Conservation (phyloP, 2,329 filamentous ascomycete species). For the Pseudopithomyces chartarum region DNA sequence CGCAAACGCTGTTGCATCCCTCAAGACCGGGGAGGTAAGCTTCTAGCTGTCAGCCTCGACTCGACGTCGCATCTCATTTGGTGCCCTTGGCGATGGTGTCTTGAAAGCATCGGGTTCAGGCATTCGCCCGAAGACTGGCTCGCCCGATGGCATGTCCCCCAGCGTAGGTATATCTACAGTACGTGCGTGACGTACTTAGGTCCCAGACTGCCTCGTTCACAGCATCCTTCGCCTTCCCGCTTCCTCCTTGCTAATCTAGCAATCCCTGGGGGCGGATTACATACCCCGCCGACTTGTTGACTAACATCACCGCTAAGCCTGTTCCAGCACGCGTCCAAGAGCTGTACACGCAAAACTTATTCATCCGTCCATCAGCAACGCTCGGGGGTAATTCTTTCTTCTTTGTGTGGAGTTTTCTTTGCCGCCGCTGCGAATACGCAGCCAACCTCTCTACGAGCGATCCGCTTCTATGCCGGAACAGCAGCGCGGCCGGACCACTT, state of each 20-base stretch:
- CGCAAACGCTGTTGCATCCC: not conserved
- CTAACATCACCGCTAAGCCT: constrained; percentile 14
- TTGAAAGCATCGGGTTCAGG: not conserved
- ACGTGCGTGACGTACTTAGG: too few relatives aligned
- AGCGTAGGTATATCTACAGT: too few relatives aligned
- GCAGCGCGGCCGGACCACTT: constrained; percentile 23
- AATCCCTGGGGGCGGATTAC: constrained; percentile 1
- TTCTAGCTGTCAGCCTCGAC: constrained; percentile 20
- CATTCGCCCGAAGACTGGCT: not conserved
- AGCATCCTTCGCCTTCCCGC: too few relatives aligned
- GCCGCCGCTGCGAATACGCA: constrained; percentile 19
- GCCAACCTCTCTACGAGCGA: constrained; percentile 15
- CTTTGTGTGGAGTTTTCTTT: constrained; percentile 8
- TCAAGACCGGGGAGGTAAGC: constrained; percentile 2
- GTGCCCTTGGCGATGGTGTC: not conserved
- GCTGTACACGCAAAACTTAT: constrained; percentile 17
- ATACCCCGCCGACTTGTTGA: not conserved
- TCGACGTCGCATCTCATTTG: not conserved
- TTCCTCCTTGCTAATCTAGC: not conserved
- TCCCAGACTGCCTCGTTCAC: not conserved
- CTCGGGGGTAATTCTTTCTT: not conserved
- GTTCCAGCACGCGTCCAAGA: constrained; percentile 6
- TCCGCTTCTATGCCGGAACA: constrained; percentile 35
- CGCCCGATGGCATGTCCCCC: too few relatives aligned
- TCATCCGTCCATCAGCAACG: constrained; percentile 32